Evolutionary conservation across 2,329 filamentous ascomycete species (phyloP).

Genomic region (Chrysoporthe austroafricana): DNA sequence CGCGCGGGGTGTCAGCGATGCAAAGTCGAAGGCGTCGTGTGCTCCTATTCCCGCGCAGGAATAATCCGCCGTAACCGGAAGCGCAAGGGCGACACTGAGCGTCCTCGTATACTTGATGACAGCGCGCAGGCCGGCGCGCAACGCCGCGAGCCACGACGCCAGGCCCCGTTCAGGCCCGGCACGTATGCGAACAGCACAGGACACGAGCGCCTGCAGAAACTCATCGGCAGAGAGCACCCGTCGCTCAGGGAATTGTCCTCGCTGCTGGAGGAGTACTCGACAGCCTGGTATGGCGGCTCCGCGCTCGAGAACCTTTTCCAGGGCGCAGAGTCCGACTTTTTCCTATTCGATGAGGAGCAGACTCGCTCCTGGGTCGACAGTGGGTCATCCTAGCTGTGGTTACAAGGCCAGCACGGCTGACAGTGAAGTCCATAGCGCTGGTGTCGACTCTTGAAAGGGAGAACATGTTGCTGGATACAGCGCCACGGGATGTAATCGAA

Average conservation of each 20-base stretch:
- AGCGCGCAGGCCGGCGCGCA: background rate
- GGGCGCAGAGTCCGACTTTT: background rate
- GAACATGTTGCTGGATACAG: background rate
- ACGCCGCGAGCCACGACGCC: background rate
- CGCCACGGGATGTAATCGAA: background rate
- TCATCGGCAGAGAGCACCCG: conserved; percentile 1
- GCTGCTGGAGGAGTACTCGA: conserved; percentile 9
- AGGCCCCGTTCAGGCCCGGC: background rate
- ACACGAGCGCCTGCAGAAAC: conserved; percentile 8
- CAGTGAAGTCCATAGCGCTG: background rate
- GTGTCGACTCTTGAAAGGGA: conserved; percentile 3
- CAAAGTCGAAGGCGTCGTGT: background rate
- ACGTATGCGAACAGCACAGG: background rate
- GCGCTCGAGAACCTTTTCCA: background rate
- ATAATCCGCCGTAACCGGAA: conserved; percentile 10
- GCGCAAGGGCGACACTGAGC: conserved; percentile 1
- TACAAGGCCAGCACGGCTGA: background rate
- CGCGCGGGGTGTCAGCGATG: conserved; percentile 15
- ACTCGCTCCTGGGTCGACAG: background rate
- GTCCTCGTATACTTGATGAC: background rate
- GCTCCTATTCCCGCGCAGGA: conserved; percentile 13
- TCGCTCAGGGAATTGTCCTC: conserved; percentile 6
- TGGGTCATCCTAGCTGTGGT: background rate
- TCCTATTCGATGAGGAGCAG: background rate
- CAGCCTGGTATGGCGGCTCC: background rate